These are phyloP conservation scores for Handroanthus guayacan DNA, from an alignment of 257 asterid genomes.

Conservation along the genomic window DNA sequence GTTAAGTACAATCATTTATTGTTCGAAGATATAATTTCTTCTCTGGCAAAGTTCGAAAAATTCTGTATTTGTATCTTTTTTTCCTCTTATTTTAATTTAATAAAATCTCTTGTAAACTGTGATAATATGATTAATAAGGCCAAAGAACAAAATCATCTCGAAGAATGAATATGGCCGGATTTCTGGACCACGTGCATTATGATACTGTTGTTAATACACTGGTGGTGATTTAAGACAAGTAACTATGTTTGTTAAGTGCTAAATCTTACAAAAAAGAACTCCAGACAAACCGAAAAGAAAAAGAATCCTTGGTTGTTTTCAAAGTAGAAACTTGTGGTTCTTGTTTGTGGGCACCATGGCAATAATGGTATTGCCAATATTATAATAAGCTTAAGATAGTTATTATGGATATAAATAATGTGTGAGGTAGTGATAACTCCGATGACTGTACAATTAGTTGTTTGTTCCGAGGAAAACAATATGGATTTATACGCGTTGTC, in stretches of 20 bases:
- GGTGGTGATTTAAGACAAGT: constrained; percentile 13
- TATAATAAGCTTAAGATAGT: constrained; percentile 26
- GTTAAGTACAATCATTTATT: too few species aligned
- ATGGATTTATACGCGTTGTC: constrained; percentile 31
- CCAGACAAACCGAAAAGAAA: constrained; percentile 4
- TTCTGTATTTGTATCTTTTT: too few species aligned
- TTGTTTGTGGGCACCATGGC: constrained; percentile 34
- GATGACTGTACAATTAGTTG: constrained; percentile 33
- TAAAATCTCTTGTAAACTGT: not conserved
- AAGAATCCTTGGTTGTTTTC: not conserved
- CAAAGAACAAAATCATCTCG: constrained; percentile 5
- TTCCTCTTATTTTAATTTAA: too few species aligned
- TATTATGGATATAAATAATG: not conserved
- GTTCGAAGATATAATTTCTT: too few species aligned
- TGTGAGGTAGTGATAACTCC: constrained; percentile 37
- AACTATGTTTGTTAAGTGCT: constrained; percentile 7
- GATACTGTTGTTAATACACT: constrained; percentile 23
- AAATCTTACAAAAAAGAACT: not conserved
- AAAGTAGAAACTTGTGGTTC: constrained; percentile 28
- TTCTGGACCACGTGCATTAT: constrained; percentile 40
- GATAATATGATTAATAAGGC: constrained; percentile 19
- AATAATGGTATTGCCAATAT: constrained; percentile 36
- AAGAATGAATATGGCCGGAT: constrained; percentile 45
- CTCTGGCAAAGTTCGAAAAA: too few species aligned
- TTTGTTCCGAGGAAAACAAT: constrained; percentile 15